These are phyloP conservation scores for Gastrodia elata DNA, from an alignment of 106 monocot genomes.

Conservation along the genomic window DNA sequence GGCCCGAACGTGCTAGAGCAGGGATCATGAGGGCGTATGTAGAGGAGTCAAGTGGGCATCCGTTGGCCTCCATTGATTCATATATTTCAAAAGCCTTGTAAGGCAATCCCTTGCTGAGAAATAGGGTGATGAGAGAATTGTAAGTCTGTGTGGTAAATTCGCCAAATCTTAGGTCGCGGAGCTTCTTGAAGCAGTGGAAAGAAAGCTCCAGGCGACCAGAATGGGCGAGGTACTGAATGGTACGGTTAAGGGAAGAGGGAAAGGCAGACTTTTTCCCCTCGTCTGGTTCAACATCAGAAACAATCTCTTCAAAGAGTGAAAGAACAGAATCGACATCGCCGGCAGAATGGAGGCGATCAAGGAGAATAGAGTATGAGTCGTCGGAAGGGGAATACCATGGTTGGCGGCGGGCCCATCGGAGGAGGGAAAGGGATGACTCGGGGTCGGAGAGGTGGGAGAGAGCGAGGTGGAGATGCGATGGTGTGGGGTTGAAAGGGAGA, in stretches of 20 bases:
- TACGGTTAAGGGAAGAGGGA: conserved; percentile 24
- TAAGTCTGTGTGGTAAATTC: conserved; percentile 35
- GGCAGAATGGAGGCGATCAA: conserved; percentile 31
- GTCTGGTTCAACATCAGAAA: not conserved
- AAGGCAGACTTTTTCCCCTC: not conserved
- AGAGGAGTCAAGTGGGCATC: conserved; percentile 30
- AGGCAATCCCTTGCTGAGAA: conserved; percentile 55
- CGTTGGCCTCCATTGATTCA: conserved; percentile 40
- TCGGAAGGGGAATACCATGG: conserved; percentile 45
- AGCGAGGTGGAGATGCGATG: conserved; percentile 22
- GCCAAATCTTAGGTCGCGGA: conserved; percentile 27
- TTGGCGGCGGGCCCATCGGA: conserved; percentile 83
- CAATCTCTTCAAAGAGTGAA: conserved; percentile 47
- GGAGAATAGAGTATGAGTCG: conserved; percentile 30
- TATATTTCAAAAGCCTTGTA: conserved; percentile 94
- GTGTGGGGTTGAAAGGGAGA: conserved; percentile 17
- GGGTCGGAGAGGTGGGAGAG: conserved; percentile 31
- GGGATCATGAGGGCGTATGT: conserved; percentile 80
- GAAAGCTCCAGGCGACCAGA: conserved; percentile 43
- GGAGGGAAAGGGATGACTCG: conserved; percentile 45
- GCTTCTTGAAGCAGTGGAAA: conserved; percentile 68
- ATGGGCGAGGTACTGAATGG: conserved; percentile 28
- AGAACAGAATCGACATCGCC: conserved; percentile 36
- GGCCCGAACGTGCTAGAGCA: conserved; percentile 65
- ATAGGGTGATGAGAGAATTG: conserved; percentile 67